Base-by-base conservation (phyloP, 2,329 filamentous ascomycete species). In the Colletotrichum sp. region DNA sequence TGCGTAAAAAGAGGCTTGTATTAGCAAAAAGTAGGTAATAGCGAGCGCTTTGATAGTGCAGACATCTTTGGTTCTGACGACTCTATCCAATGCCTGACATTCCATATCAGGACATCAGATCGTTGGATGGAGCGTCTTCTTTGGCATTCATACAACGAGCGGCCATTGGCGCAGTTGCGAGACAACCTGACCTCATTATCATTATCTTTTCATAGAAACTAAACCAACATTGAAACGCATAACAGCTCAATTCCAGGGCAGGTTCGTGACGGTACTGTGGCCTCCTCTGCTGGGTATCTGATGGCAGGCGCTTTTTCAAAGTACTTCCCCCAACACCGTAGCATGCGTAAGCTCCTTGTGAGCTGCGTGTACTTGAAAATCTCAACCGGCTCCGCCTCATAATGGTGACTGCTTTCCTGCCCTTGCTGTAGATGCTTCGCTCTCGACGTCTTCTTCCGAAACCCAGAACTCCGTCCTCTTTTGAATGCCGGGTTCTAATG, bases 401-500 rank as follows among this genome's bases (percentile, higher is more conserved):
- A 67, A 64, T 19, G 59, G 28, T 11, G 57, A 28, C 34, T 57
- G 70, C 27, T 48, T 59, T 11, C 36, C 13, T 25, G 30, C 22
- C 8, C 32, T 68, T 16, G 28, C 34, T 3, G 64, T 19, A 5
- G 73, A 55, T 6, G 57, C 59, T 13, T 73, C 64, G 22, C 64
- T 73, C 32, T 44, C 27, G 3, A 32, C 68, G 22, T 73, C 77
- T 19, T 78, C 78, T 39, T 79, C 78, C 0, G 75, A 75, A 4
- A 79, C 61, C 72, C 78, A 77, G 39, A 79, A 78, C 30, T 79
- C 78, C 0, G 78, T 80, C 66, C 68, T 79, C 63, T 77, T 79
- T 25, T 78, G 65, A 9, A 79, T 79, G 2, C 79, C 78, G 7
- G 74, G 65, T 63, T 78, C 73, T 1, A 79, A 63, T 1, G 76